Evolutionary conservation across 371 early-diverging fungal genomes (phyloP).

Genomic region (Apophysomyces sp.): DNA sequence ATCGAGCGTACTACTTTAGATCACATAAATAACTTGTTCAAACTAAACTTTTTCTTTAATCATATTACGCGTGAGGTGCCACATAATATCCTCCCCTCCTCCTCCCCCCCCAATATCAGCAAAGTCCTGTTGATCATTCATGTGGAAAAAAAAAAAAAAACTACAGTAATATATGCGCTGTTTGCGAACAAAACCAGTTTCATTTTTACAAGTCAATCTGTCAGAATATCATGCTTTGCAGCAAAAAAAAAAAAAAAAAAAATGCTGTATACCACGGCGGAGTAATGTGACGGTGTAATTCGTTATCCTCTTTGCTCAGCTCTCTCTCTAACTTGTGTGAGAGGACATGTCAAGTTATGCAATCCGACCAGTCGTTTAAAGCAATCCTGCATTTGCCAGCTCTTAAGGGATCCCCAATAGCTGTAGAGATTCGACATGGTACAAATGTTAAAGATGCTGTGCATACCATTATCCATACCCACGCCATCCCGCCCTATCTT

Average conservation of each 20-base stretch:
- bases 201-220: too few relatives aligned
- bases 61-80: too few relatives aligned
- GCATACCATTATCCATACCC: slow-evolving; percentile 23
- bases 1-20: too few relatives aligned
- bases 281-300: slow-evolving; percentile 1
- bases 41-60: too few relatives aligned
- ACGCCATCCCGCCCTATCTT: slow-evolving; percentile 45
- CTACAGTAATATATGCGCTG: too few relatives aligned
- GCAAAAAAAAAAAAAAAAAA: not conserved
- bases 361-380: not conserved
- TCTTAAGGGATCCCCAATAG: not conserved
- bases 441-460: slow-evolving; percentile 28
- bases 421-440: not conserved
- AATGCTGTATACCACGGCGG: slow-evolving; percentile 1
- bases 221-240: not conserved
- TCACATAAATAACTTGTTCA: too few relatives aligned
- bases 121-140: not conserved
- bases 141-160: not conserved
- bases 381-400: not conserved
- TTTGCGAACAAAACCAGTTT: too few relatives aligned
- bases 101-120: too few relatives aligned
- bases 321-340: not conserved
- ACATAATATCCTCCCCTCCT: too few relatives aligned
- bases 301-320: not conserved
- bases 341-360: not conserved